Base-by-base conservation (phyloP, 176 grass and related monocot species). In the Carex myosuroides region DNA sequence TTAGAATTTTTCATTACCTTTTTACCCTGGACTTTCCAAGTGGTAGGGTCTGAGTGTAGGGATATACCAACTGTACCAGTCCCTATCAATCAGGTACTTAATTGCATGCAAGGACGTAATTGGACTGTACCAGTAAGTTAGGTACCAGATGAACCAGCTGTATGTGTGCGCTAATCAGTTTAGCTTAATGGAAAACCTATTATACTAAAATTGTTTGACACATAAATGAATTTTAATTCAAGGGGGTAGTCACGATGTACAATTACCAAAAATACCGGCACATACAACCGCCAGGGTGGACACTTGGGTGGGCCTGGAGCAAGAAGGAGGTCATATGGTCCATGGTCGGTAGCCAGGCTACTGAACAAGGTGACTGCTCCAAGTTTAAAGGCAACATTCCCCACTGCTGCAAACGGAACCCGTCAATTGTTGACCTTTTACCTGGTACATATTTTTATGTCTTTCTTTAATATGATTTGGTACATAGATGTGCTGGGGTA, bases 261-360 rank as follows among this genome's bases (percentile, higher is more conserved):
- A 95, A 95, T 86, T 95, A 86, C 82, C 93, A 95, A 60, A 90
- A 95, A 61, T 95, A 91, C 64, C 88, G 87, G 66, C 93, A 95
- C 86, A 95, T 95, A 73, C 90, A 92, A 89, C 75, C 90, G 4
- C 93, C 93, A 13, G 93, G 93, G 14, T 95, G 93, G 90, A 88
- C 82, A 70, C 84, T 95, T 44, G 90, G 93, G 60, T 95, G 93
- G 90, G 35, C 52, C 48, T 95, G 93, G 93, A 69, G 86, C 81
- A 95, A 95, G 87, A 95, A 89, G 54, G 93, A 95, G 85, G 67
- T 95, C 81, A 95, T 92, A 39, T 92, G 93, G 90, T 22, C 53
- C n/a, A 86, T 92, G 85, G 33, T 75, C 14, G 93, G 90, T 50
- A 85, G 82, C 17, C 93, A 95, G 74, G 80, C 90, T 8, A 90